Percentiles rank a stretch among this genome's conserved stretches.
Conservation (phyloP, 2,329 filamentous ascomycete species). For the Neocucurbitaria cava region DNA sequence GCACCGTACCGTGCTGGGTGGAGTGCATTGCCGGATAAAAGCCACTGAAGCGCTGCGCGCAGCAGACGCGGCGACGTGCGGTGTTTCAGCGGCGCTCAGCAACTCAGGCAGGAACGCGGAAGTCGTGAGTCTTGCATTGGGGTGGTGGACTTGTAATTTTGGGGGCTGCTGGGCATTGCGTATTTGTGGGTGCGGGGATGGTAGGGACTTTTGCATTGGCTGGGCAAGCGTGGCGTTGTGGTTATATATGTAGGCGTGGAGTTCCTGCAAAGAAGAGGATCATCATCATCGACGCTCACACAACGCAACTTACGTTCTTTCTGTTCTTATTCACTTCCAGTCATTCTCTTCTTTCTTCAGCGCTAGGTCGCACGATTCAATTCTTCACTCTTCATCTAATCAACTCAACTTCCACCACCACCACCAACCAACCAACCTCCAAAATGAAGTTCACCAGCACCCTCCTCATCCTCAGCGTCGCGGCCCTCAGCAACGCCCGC, state of each 20-base stretch:
- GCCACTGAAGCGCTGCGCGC: constrained; percentile 22
- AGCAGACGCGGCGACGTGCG: constrained; percentile 11
- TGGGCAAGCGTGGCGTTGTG: background rate
- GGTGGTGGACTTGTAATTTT: constrained; percentile 6
- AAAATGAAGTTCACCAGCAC: constrained; percentile 36
- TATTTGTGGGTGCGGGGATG: too few species aligned
- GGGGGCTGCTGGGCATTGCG: constrained; percentile 9
- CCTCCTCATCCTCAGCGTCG: constrained; percentile 24
- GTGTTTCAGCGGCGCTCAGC: constrained; percentile 38
- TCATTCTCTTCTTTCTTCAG: constrained; percentile 22
- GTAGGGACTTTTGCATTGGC: background rate
- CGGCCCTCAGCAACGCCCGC: constrained; percentile 26
- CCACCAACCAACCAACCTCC: background rate
- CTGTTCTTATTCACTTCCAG: constrained; percentile 13
- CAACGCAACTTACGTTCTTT: too few species aligned
- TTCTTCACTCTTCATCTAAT: constrained; percentile 8
- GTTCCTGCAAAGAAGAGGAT: background rate
- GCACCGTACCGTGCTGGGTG: too few species aligned
- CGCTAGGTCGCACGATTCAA: constrained; percentile 31
- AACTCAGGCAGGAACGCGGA: constrained; percentile 17
- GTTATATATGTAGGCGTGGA: constrained; percentile 18
- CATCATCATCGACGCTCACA: too few species aligned
- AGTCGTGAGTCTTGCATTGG: constrained; percentile 12
- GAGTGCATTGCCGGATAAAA: constrained; percentile 18
- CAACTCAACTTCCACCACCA: constrained; percentile 1